Percentiles rank a stretch among this genome's conserved stretches.
Conservation (phyloP, 1,284 basidiomycete genomes). For the Sphaerobolus stellatus region DNA sequence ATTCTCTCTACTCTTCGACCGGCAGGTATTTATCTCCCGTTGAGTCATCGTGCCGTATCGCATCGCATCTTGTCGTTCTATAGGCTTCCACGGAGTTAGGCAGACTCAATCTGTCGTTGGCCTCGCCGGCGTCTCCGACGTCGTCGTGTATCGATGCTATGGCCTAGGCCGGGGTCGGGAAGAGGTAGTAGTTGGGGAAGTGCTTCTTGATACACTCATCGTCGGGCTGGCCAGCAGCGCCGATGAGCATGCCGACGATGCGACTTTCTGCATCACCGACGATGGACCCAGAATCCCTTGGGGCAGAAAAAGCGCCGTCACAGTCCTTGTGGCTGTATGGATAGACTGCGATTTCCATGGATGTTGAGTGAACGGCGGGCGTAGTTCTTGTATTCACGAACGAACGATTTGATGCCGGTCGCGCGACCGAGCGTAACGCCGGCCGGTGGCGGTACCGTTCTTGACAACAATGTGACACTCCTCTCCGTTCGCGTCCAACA, state of each 20-base stretch:
- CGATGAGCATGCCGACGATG: slow-evolving; percentile 29
- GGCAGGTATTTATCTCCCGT: too few relatives aligned
- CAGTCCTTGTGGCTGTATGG: slow-evolving; percentile 22
- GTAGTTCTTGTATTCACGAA: slow-evolving; percentile 23
- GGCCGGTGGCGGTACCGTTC: slow-evolving; percentile 32
- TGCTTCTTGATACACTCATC: background rate
- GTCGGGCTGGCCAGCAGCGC: slow-evolving; percentile 17
- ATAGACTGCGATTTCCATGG: slow-evolving; percentile 23
- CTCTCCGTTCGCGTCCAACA: slow-evolving; percentile 27
- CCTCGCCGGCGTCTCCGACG: too few relatives aligned
- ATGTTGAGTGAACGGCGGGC: slow-evolving; percentile 10
- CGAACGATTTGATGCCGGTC: slow-evolving; percentile 31
- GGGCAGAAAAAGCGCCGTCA: slow-evolving; percentile 27
- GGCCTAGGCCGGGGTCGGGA: too few relatives aligned
- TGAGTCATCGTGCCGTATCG: too few relatives aligned
- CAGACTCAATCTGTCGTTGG: too few relatives aligned
- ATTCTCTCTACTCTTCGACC: too few relatives aligned
- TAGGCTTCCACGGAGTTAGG: too few relatives aligned
- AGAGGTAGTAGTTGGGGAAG: background rate
- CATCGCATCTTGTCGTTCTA: too few relatives aligned
- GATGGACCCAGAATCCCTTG: slow-evolving; percentile 34
- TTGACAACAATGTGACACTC: slow-evolving; percentile 33
- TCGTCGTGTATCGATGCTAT: too few relatives aligned
- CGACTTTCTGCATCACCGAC: slow-evolving; percentile 28
- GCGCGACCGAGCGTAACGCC: slow-evolving; percentile 33